Evolutionary conservation across 2,329 filamentous ascomycete species (phyloP).

Genomic region (Colletotrichum sp.): DNA sequence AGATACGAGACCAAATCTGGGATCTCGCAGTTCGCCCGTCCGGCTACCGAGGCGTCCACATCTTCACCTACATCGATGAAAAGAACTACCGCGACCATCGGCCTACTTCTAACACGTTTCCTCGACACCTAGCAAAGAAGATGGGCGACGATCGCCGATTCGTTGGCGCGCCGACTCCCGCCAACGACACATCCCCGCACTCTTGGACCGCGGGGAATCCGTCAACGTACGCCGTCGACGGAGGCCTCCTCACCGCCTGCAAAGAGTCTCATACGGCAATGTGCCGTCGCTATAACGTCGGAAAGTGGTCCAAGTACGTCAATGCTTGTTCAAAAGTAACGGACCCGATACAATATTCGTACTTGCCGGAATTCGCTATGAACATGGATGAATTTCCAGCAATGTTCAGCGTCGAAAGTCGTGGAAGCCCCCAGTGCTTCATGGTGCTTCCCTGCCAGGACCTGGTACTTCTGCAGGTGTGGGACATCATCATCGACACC

Average conservation of each 20-base stretch:
- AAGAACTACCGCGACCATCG: rapidly evolving
- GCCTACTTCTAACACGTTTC: background rate
- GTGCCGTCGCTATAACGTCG: background rate
- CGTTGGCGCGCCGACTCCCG: background rate
- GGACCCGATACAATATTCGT: background rate
- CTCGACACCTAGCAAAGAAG: background rate
- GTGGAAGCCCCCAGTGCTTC: background rate
- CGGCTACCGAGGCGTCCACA: background rate
- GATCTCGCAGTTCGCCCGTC: background rate
- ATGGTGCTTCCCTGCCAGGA: background rate
- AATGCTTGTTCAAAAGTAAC: background rate
- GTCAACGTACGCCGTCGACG: background rate
- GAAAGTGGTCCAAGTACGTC: background rate
- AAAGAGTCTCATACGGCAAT: background rate
- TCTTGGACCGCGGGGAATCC: background rate
- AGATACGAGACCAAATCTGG: background rate
- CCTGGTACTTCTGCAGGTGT: background rate
- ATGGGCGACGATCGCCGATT: rapidly evolving
- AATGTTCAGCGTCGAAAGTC: background rate
- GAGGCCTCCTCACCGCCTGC: background rate
- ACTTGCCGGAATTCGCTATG: rapidly evolving
- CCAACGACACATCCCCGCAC: background rate
- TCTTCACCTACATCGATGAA: background rate
- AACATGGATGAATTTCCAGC: background rate
- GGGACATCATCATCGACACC: background rate